Evolutionary conservation across 164 flowering plant genomes (phyloP), one percentile per base, ranked within the genome.

Genomic region (Amborella trichopoda): DNA sequence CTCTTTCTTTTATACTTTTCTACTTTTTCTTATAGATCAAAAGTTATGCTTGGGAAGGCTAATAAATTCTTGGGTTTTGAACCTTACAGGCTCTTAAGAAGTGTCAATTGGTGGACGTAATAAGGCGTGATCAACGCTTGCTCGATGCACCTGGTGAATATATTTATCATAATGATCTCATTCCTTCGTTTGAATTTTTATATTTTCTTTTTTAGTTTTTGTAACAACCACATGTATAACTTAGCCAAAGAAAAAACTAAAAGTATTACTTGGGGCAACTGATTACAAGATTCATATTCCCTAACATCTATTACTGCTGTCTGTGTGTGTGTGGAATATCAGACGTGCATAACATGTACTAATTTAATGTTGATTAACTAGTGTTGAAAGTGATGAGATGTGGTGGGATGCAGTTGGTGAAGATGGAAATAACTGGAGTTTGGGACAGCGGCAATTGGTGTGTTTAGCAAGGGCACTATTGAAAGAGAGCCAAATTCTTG

Each of bases 391-490:
- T 17, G 19, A 3, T 19, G 17, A 8, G 19, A 3, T 3, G 16
- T 21, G 52, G 43, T 3, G n/a, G n/a, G n/a, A n/a, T 47, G 63
- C 78, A 78, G 95, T 86, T 46, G 78, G 80, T 11, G 94, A 83
- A 65, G 83, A 79, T 64, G 94, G 96, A 48, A 75, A 69, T 63
- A 87, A 87, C 51, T 87, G 87, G 94, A 87, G 96, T 49, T 70
- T 83, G 19, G 96, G 94, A 40, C 90, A 83, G 44, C 63, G 94
- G 64, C 96, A 83, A 53, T 76, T 87, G 24, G 80, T 83, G 34
- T 87, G 96, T 58, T 61, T 83, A 23, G 94, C 83, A 13, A 70
- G 94, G 41, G 80, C 74, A 40, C 63, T 83, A 13, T 63, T 87
- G 13, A 77, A 83, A 59, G 78, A 60, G 64, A 68, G 81, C 32